Conservation (phyloP, 1,284 basidiomycete genomes). For the Ustilago lituana region DNA sequence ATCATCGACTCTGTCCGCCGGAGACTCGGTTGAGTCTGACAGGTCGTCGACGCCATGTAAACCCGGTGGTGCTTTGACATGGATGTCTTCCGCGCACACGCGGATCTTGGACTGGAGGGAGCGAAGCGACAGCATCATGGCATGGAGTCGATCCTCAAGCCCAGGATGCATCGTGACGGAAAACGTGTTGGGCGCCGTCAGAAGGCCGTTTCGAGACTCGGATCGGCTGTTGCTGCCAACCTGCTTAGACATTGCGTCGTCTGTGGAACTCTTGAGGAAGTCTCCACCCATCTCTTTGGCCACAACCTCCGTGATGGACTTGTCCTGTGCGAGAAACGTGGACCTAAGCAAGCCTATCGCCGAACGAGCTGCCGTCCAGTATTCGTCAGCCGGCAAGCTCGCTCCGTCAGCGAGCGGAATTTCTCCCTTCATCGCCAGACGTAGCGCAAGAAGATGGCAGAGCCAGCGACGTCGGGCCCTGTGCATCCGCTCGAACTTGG, state of each 20-base stretch:
- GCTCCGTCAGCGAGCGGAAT: constrained; percentile 18
- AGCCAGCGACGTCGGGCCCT: constrained; percentile 50
- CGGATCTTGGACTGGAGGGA: constrained; percentile 65
- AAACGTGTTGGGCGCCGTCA: constrained; percentile 7
- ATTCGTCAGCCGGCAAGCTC: constrained; percentile 27
- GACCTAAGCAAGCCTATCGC: constrained; percentile 1
- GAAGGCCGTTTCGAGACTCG: constrained; percentile 10
- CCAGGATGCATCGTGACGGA: constrained; percentile 38
- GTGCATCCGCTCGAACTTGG: constrained; percentile 61
- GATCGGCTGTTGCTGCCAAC: constrained; percentile 1
- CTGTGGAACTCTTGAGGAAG: constrained; percentile 1
- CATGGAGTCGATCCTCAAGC: constrained; percentile 54
- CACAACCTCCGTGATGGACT: constrained; percentile 7
- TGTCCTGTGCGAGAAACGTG: constrained; percentile 3
- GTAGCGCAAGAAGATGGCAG: constrained; percentile 35
- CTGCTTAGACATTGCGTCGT: neutral
- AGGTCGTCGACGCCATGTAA: constrained; percentile 54
- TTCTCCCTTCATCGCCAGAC: constrained; percentile 8
- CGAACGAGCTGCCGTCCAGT: constrained; percentile 25
- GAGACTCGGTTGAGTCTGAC: too few species aligned
- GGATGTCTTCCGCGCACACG: constrained; percentile 59
- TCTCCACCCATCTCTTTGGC: constrained; percentile 28
- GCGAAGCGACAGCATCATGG: constrained; percentile 60
- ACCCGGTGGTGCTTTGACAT: constrained; percentile 28
- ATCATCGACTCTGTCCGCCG: constrained; percentile 10